These are phyloP conservation scores for Wickerhamomyces sp. DNA, from an alignment of 1,139 yeast species.

Conservation along the genomic window DNA sequence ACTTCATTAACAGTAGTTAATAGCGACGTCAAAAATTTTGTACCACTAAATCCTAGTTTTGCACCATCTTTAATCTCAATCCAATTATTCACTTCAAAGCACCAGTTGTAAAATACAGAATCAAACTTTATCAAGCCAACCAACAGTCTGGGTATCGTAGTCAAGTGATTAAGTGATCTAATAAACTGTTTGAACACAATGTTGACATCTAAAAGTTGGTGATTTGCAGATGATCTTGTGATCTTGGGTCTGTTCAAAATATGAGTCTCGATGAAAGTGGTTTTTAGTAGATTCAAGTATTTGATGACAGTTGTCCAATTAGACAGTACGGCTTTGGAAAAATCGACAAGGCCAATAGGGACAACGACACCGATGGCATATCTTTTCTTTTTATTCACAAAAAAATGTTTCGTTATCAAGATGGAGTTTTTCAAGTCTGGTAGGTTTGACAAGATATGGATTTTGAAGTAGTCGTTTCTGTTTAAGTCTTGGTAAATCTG, in stretches of 20 bases:
- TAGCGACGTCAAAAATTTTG: slow-evolving; percentile 20
- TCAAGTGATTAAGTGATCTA: slow-evolving; percentile 25
- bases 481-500: slow-evolving; percentile 23
- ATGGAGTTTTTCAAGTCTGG: slow-evolving; percentile 13
- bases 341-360: slow-evolving; percentile 10
- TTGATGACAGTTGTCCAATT: slow-evolving; percentile 16
- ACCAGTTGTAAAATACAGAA: slow-evolving; percentile 42
- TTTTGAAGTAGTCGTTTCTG: slow-evolving; percentile 11
- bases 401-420: slow-evolving; percentile 18
- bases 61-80: slow-evolving; percentile 56
- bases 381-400: slow-evolving; percentile 8
- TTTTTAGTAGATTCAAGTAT: slow-evolving; percentile 13
- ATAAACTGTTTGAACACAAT: slow-evolving; percentile 26
- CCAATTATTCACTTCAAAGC: slow-evolving; percentile 55
- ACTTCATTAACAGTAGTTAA: slow-evolving; percentile 14
- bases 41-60: slow-evolving; percentile 20
- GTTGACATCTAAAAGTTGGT: slow-evolving; percentile 22
- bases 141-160: slow-evolving; percentile 31
- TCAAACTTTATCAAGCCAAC: slow-evolving; percentile 26
- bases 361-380: slow-evolving; percentile 20
- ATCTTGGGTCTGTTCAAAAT: not conserved
- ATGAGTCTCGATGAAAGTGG: slow-evolving; percentile 18
- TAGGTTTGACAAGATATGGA: slow-evolving; percentile 12
- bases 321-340: slow-evolving; percentile 14
- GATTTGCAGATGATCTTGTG: slow-evolving; percentile 10